phyloP scores from a whole-genome alignment of 768 basidiomycete species.

The Sarcodon aspratus region DNA sequence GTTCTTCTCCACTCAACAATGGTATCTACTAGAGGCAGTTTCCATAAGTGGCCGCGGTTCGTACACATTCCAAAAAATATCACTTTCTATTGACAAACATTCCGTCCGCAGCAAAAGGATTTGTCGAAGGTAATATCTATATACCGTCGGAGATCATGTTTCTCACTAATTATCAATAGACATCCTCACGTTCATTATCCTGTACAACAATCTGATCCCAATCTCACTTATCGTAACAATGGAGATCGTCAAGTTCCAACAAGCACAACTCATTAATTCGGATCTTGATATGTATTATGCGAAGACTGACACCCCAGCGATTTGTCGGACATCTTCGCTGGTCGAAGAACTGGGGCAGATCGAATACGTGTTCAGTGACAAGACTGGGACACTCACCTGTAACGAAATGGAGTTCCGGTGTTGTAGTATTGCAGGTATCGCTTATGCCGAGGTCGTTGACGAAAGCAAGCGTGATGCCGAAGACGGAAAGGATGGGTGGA shows the following conservation, averaged over 20 bases:
- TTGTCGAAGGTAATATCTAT: conserved; percentile 63
- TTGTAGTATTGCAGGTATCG: conserved; percentile 79
- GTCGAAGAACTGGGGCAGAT: conserved; percentile 99
- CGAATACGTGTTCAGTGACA: conserved; percentile 92
- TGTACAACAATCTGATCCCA: conserved; percentile 98
- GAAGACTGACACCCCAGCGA: conserved; percentile 88
- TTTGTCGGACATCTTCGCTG: conserved; percentile 95
- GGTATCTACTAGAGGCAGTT: conserved; percentile 72
- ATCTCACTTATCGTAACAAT: conserved; percentile 99
- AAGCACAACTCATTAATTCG: conserved; percentile 93
- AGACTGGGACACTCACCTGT: conserved; percentile 89
- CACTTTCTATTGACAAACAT: conserved; percentile 1
- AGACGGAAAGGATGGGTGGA: conserved; percentile 51
- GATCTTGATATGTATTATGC: conserved; percentile 99
- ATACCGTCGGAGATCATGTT: background rate
- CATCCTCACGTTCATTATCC: conserved; percentile 94
- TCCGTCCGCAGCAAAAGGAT: conserved; percentile 45
- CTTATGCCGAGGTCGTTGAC: conserved; percentile 87
- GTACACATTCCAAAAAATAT: conserved; percentile 11
- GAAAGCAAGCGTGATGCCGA: conserved; percentile 59
- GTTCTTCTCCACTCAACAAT: conserved; percentile 80
- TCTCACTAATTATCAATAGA: conserved; percentile 33
- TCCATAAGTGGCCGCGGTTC: conserved; percentile 54
- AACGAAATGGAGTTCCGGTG: conserved; percentile 98
- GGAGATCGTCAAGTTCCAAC: conserved; percentile 98